Evolutionary conservation across 257 asterid species (phyloP), one percentile per base, ranked within the genome.

Genomic region (Nicotiana knightiana): DNA sequence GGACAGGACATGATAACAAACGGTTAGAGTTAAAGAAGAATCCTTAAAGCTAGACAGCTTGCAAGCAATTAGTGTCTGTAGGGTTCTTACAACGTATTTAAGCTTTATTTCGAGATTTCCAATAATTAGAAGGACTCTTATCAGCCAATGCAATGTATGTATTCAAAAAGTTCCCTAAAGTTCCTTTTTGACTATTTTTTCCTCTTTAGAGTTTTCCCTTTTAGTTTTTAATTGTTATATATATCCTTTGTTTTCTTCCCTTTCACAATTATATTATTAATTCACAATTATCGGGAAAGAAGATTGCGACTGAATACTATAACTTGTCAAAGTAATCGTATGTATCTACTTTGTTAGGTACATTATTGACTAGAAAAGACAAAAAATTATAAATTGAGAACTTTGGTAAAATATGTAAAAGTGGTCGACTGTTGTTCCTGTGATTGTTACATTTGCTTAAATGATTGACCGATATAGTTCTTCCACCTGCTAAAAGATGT

Each of bases 11-110:
- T 26, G 61, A 26, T 28, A 75, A 75, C 9, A 26, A 30, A 67
- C 64, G 83, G 81, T 85, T 82, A 43, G 79, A 77, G 66, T 83
- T 86, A 81, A 59, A 58, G 33, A 87, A 91, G 91, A 89, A 89
- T 91, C 96, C 90, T 67, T 35, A 88, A 91, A 88, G 91, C 68
- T 85, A 86, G 89, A 91, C 97, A 93, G 96, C 96, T 91, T 91
- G 94, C 88, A 82, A 81, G 92, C 96, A 78, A 59, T 57, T 55
- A 32, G 28, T 28, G 37, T 78, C 18, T 33, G 67, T 78, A 78
- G 12, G 70, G 67, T 35, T 78, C 82, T 78, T 7, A 58, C n/a
- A 5, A 11, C 10, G 57, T 78, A n/a, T 33, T 58, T 12, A 58
- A 57, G 53, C 11, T 26, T 62, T 37, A 67, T 51, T 26, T n/a